Evolutionary conservation across 345 rosid species (phyloP), one percentile per base, ranked within the genome.

Genomic region (Eucalyptus virginea): DNA sequence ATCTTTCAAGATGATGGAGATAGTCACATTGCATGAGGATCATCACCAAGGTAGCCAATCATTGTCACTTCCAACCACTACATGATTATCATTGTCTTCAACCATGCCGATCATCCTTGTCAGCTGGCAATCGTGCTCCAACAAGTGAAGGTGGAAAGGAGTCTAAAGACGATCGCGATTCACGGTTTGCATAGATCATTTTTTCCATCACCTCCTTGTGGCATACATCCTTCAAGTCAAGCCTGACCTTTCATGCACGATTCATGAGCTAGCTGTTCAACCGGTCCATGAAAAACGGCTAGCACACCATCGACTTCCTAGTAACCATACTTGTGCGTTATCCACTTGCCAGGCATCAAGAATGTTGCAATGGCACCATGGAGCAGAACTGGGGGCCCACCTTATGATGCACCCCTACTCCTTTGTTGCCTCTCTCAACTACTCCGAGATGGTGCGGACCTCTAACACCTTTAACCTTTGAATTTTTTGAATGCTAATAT

Each of bases 1-100:
- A 52, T 21, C 58, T 52, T 52, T 21, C 10, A 52, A 52, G 24
- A 2, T 52, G 58, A 52, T 52, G 24, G 10, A 52, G 58, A 52
- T 52, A 52, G 58, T 19, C 12, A 0, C 24, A 52, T 0, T 21
- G 58, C 30, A 0, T 26, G 62, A 10, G 6, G 14, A 56, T 56
- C 30, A 24, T 24, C 30, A 1, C 13, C 1, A 8, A 56, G 30
- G 30, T 10, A 56, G 30, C 30, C 30, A 56, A 56, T 26, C 62
- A 11, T 24, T 56, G 5, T 24, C 28, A 24, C 30, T 56, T 56
- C 1, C 1, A 2, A 23, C 6, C 5, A 56, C 3, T 4, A 3
- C 62, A 56, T 2, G 6, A 56, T 52, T 52, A 52, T 52, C 58
- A 52, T 52, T 52, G 2, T 4, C 58, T 52, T 52, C 26, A 52